Conservation (phyloP, 129 eudicot species). For the Scalesia atractyloides region DNA sequence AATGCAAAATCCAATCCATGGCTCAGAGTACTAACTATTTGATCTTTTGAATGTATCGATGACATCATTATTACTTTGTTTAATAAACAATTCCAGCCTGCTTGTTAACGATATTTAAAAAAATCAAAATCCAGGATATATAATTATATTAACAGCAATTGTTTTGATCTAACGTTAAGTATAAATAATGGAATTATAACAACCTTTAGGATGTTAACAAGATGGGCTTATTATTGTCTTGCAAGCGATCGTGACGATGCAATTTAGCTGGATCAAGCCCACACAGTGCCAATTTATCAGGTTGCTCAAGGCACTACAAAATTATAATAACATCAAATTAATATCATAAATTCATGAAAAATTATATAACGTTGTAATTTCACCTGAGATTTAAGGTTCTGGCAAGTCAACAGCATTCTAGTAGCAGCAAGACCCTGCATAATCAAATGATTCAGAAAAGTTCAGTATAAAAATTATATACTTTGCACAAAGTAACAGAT, state of each 20-base stretch:
- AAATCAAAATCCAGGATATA: slow-evolving; percentile 2
- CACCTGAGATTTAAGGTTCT: slow-evolving; percentile 59
- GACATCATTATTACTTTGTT: slow-evolving; percentile 59
- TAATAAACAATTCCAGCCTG: slow-evolving; percentile 75
- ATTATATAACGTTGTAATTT: slow-evolving; percentile 5
- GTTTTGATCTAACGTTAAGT: not conserved
- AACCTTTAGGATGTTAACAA: slow-evolving; percentile 69
- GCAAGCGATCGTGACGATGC: slow-evolving; percentile 66
- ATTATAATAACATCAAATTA: not conserved
- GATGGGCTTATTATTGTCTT: slow-evolving; percentile 58
- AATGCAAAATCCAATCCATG: slow-evolving; percentile 63
- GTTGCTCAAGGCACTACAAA: slow-evolving; percentile 62
- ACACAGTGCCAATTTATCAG: slow-evolving; percentile 65
- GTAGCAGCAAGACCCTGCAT: slow-evolving; percentile 62
- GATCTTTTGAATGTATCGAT: slow-evolving; percentile 47
- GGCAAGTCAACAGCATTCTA: slow-evolving; percentile 62
- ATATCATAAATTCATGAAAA: not conserved
- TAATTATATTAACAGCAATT: not conserved
- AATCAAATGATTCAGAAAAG: not conserved
- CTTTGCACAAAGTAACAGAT: not conserved
- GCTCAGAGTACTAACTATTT: slow-evolving; percentile 35
- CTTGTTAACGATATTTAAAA: slow-evolving; percentile 6
- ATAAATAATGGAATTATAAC: not conserved
- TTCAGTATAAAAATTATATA: not conserved
- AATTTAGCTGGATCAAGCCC: slow-evolving; percentile 70